Conservation (phyloP, 2,329 filamentous ascomycete species). For the Pestalotiopsis fici region DNA sequence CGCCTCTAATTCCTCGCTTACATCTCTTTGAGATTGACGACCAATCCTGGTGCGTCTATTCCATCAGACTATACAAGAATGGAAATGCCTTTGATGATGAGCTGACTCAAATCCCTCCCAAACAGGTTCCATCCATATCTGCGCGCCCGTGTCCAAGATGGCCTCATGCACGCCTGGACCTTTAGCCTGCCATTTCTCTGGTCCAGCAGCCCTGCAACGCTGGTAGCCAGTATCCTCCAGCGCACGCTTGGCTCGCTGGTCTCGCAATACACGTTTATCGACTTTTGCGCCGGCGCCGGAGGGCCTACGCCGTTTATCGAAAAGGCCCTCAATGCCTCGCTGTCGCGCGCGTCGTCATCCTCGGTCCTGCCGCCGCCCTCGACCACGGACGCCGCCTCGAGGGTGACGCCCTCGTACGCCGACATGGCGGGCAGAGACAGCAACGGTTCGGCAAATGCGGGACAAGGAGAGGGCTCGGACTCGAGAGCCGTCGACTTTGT, state of each 20-base stretch:
- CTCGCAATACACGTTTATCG: conserved; percentile 63
- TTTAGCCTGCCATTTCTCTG: conserved; percentile 60
- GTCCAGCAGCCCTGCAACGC: conserved; percentile 55
- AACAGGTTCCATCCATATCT: conserved; percentile 67
- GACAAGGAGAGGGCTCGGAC: conserved; percentile 13
- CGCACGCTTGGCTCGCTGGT: conserved; percentile 48
- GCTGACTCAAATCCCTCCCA: background rate
- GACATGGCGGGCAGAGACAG: conserved; percentile 15
- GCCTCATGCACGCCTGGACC: conserved; percentile 65
- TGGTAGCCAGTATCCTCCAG: conserved; percentile 60
- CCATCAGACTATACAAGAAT: background rate
- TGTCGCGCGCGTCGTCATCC: background rate
- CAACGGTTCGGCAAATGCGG: background rate
- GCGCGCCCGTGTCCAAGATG: conserved; percentile 64
- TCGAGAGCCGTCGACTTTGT: conserved; percentile 53
- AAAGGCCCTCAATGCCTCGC: conserved; percentile 50
- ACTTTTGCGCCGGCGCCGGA: conserved; percentile 76
- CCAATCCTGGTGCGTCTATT: conserved; percentile 56
- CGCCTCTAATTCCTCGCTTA: conserved; percentile 55
- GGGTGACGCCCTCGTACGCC: conserved; percentile 22
- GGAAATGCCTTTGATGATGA: background rate
- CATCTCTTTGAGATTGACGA: conserved; percentile 71
- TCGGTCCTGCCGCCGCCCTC: background rate
- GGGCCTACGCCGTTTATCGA: conserved; percentile 70
- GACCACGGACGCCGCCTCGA: conserved; percentile 9